These are phyloP conservation scores for Lepidium didymum DNA, from an alignment of 345 rosid genomes.

Conservation along the genomic window DNA sequence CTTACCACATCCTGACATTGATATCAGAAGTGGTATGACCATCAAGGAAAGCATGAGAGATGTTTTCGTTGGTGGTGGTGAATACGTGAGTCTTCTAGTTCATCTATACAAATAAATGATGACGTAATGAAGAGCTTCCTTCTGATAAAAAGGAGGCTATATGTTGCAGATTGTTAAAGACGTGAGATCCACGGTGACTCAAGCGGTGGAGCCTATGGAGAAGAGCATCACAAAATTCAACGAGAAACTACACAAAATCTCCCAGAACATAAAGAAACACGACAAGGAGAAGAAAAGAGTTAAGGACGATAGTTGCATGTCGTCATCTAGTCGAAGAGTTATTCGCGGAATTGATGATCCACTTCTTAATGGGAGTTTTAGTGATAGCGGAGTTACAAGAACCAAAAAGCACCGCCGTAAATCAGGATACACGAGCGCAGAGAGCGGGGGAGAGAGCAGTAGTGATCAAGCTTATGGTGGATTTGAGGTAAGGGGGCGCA, in stretches of 20 bases:
- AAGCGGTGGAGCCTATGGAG: conserved; percentile 96
- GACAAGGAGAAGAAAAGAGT: conserved; percentile 75
- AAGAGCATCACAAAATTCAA: conserved; percentile 89
- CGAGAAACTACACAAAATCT: conserved; percentile 77
- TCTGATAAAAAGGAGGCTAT: conserved; percentile 11
- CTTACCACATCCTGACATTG: conserved; percentile 72
- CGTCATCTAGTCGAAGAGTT: conserved; percentile 57
- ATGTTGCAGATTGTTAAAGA: conserved; percentile 82
- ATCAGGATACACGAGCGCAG: conserved; percentile 70
- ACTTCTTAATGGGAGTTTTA: conserved; percentile 77
- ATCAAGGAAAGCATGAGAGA: conserved; percentile 87
- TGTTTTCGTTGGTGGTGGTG: conserved; percentile 87
- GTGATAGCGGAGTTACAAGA: conserved; percentile 66
- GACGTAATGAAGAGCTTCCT: neutral
- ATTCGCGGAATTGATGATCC: conserved; percentile 97
- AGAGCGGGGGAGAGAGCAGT: conserved; percentile 97
- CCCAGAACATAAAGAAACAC: conserved; percentile 75
- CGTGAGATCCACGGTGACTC: conserved; percentile 86
- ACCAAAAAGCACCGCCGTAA: conserved; percentile 65
- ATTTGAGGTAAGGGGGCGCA: conserved; percentile 58
- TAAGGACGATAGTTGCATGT: conserved; percentile 80
- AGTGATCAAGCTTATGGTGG: conserved; percentile 76
- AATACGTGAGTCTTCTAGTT: conserved; percentile 57
- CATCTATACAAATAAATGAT: conserved; percentile 2
- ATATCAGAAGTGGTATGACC: conserved; percentile 78